Evolutionary conservation across 768 basidiomycete species (phyloP), one percentile per base, ranked within the genome.

Genomic region (Lyophyllum semitale): DNA sequence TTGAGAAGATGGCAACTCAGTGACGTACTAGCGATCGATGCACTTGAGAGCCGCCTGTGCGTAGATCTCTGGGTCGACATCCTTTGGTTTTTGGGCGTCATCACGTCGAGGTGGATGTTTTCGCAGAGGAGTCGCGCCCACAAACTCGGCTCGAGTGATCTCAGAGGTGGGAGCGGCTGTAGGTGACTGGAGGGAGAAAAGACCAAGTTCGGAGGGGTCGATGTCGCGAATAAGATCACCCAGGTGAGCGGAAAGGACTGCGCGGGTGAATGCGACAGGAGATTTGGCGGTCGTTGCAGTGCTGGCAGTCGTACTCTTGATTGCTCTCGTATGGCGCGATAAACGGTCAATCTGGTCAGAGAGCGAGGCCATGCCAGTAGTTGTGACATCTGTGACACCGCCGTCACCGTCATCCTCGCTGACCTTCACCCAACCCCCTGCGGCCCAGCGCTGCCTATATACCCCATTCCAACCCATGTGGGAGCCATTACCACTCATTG

Each of bases 141-240:
- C 73, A 63, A 91, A 88, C 55, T 84, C 81, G 20, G 81, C 80
- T 50, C 90, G 87, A 12, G 81, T 73, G 32, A 92, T 75, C 63
- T 84, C 73, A 8, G 71, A 60, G 41, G 68, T 54, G 1, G 53
- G 41, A 35, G 68, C 67, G 0, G 67, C 29, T n/a, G n/a, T n/a
- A 53, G 63, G 37, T 66, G 70, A 65, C 2, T 80, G 73, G 48
- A 91, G 77, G 7, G 79, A 84, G 71, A 92, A 91, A 23, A 93
- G 82, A 33, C 90, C 90, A 25, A 91, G 78, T 64, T 93, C 91
- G 5, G 89, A 84, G 8, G 85, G 76, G 59, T 92, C 89, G 57
- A 87, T 77, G 63, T 92, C 91, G 63, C 91, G 88, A 57, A 91
- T 89, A 57, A 92, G 83, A 63, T 91, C 87, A 40, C 85, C 85